Base-by-base conservation (phyloP, 768 basidiomycete genomes). In the Leccinum sublutescens region DNA sequence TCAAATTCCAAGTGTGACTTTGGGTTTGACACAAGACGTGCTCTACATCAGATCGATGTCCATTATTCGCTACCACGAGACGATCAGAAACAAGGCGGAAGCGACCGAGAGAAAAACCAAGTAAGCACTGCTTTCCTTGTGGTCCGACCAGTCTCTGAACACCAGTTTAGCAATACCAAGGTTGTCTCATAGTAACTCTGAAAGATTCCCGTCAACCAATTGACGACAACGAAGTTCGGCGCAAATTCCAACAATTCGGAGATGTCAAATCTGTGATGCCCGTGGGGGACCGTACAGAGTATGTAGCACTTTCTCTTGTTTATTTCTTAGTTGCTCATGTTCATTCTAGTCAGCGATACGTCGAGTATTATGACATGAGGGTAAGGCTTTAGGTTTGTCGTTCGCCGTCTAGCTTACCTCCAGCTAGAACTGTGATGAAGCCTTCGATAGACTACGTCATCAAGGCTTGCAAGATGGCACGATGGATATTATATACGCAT, bases 31-130 rank as follows among this genome's bases (percentile, higher is more conserved):
- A 33, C 55, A 58, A 62, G 40, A 17, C 50, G 31, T 50, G 56
- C 17, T 51, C 43, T 55, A 47, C 50, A 23, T 21, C 69, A 97
- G 96, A 98, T 98, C 72, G 97, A 99, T 77, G 95, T 99, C 1
- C 97, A 99, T 73, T 99, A 95, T 77, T 96, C 94, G 27, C 77
- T 98, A 29, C 97, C 97, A 11, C 87, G 92, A 62, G 92, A 91
- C 65, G 92, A 97, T 56, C 85, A 90, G 62, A 74, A 82, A 81
- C 67, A 83, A 82, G 56, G 85, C 81, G 62, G 67, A 31, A 56
- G 80, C 6, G 72, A 73, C 1, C 68, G 87, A 50, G 94, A 95
- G 54, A 95, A 88, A 74, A 93, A 91, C 71, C 93, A 95, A 76
- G 93, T 89, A 62, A 68, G 74, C 62, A 17, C 19, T n/a, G 8